Evolutionary conservation across 225 moss, liverwort and hornwort species (phyloP).

Genomic region (Pseudisothecium myosuroides): DNA sequence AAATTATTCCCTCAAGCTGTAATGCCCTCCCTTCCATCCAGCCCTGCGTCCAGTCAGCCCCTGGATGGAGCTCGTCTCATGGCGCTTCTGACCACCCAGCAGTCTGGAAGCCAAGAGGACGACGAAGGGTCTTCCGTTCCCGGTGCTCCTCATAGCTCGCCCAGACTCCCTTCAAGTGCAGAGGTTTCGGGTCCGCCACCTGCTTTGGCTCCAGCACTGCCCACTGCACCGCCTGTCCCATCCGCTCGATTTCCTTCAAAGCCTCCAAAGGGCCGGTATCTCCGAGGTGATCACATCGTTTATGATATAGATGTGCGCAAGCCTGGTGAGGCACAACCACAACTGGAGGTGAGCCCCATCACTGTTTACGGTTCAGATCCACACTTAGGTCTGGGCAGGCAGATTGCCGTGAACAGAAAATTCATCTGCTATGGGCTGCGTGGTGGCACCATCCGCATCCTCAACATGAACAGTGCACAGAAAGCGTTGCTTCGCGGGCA

Average conservation of each 20-base stretch:
- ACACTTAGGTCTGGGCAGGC: slow-evolving; percentile 46
- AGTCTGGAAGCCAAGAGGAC: slow-evolving; percentile 49
- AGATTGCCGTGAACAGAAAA: slow-evolving; percentile 78
- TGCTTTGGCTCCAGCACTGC: slow-evolving; percentile 43
- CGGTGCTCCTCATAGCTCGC: slow-evolving; percentile 28
- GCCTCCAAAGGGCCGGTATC: slow-evolving; percentile 42
- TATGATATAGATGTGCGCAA: slow-evolving; percentile 66
- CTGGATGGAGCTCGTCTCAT: slow-evolving; percentile 79
- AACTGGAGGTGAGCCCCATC: slow-evolving; percentile 71
- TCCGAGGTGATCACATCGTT: slow-evolving; percentile 47
- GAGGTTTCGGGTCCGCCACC: slow-evolving; percentile 52
- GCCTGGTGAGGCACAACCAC: slow-evolving; percentile 63
- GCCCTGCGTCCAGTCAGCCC: slow-evolving; percentile 42
- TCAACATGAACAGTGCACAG: slow-evolving; percentile 67
- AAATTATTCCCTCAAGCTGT: slow-evolving; percentile 17
- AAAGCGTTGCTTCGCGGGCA: slow-evolving; percentile 69
- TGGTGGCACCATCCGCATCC: slow-evolving; percentile 66
- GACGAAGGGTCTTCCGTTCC: slow-evolving; percentile 32
- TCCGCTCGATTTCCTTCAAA: slow-evolving; percentile 34
- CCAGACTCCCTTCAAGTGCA: slow-evolving; percentile 22
- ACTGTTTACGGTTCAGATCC: slow-evolving; percentile 74
- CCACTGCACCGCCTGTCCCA: slow-evolving; percentile 51
- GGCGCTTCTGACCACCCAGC: slow-evolving; percentile 56
- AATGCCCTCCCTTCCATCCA: slow-evolving; percentile 17
- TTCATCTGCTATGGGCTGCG: slow-evolving; percentile 85